phyloP scores from a whole-genome alignment of 2,329 filamentous ascomycete species.

The Diplocarpon mali region DNA sequence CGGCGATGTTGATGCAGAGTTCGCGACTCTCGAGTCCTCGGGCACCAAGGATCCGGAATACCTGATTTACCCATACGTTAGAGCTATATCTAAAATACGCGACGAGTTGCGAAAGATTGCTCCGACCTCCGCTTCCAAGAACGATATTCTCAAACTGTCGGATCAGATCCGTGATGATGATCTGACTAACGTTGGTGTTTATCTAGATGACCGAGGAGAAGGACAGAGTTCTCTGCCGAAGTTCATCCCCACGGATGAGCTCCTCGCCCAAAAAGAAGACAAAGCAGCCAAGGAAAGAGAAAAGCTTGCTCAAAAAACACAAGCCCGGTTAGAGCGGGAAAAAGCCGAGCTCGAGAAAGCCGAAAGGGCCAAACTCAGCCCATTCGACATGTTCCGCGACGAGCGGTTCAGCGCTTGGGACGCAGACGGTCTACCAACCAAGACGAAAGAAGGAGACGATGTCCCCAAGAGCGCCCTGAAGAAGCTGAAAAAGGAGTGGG shows the following conservation, averaged over 20 bases:
- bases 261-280: conserved; percentile 47
- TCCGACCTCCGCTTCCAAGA: conserved; percentile 42
- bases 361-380: conserved; percentile 45
- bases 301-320: conserved; percentile 46
- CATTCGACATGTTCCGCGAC: conserved; percentile 47
- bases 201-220: conserved; percentile 71
- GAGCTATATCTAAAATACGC: conserved; percentile 44
- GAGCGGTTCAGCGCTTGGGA: conserved; percentile 68
- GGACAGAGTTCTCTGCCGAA: conserved; percentile 62
- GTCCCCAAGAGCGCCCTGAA: conserved; percentile 70
- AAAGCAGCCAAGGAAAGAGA: conserved; percentile 52
- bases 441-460: conserved; percentile 66
- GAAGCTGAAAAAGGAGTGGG: conserved; percentile 82
- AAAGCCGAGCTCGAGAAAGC: conserved; percentile 42
- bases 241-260: conserved; percentile 41
- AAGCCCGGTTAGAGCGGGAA: conserved; percentile 35
- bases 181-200: conserved; percentile 73
- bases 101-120: conserved; percentile 50
- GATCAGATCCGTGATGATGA: conserved; percentile 73
- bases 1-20: conserved; percentile 36
- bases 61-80: conserved; percentile 44
- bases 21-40: conserved; percentile 33
- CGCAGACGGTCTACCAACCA: conserved; percentile 67
- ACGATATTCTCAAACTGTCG: conserved; percentile 64
- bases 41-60: conserved; percentile 42